Base-by-base conservation (phyloP, 2,329 filamentous ascomycete species). In the Penicillium expansum region DNA sequence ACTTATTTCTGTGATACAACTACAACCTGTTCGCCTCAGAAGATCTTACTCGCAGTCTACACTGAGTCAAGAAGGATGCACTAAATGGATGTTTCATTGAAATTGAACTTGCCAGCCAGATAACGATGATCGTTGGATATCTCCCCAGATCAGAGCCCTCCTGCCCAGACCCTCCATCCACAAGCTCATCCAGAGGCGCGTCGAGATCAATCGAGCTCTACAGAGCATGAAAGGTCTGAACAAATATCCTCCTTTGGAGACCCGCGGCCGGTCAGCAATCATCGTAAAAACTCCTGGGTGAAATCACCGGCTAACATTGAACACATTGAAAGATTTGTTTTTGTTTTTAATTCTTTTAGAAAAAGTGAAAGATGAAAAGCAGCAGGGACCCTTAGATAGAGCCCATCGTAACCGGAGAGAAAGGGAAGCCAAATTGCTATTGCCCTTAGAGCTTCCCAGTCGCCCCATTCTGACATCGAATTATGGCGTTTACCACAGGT, bases 151-250 rank as follows among this genome's bases (percentile, higher is more conserved):
- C 10, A 51, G 20, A 24, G 16, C 49, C 30, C 49, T 52, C 49
- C 30, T 52, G 49, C 38, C 49, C 49, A 52, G 49, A 52, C 49
- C 48, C 48, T 50, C 38, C 9, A 14, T 35, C 49, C 38, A 35
- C 30, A 45, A 10, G n/a, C 16, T 8, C 49, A 52, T 30, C n/a
- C 30, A 8, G 24, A 22, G 38, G 16, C 24, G 24, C 14, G 24
- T 43, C 16, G 13, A 42, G 16, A 43, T 18, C 24, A n/a, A n/a
- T 43, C 22, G 22, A 43, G 14, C 41, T 18, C 24, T 18, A 29
- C 41, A 43, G 41, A 43, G 24, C 41, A 16, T 11, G 16, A 48
- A 27, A 37, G 20, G 16, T n/a, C 11, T 24, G 10, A 24, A 48
- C 45, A 18, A 14, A 32, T 18, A 10, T 37, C 32, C 32, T 13